Conservation (phyloP, 306 rosid genomes). For the Sechiopsis laciniata region DNA sequence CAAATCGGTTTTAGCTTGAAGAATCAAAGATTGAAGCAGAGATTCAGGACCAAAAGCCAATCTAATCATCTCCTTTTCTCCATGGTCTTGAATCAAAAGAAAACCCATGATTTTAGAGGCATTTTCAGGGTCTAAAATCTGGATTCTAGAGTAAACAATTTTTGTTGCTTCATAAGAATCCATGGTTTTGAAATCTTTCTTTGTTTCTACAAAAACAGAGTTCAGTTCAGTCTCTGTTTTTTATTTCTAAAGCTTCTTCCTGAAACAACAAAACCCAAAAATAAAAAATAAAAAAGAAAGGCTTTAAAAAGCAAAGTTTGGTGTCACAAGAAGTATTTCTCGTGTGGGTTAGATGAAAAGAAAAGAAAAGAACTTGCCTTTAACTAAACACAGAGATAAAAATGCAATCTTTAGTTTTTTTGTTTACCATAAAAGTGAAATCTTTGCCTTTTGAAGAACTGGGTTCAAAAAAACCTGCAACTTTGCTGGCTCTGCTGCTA, state of each 20-base stretch:
- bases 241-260: conserved; percentile 55
- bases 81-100: conserved; percentile 86
- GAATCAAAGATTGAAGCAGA: conserved; percentile 65
- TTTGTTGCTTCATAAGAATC: conserved; percentile 92
- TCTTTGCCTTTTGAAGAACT: conserved; percentile 36
- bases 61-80: conserved; percentile 96
- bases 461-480: conserved; percentile 14
- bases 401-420: neutral
- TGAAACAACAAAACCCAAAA: conserved; percentile 55
- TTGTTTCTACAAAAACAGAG: conserved; percentile 60
- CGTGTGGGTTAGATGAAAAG: conserved; percentile 72
- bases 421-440: conserved; percentile 46
- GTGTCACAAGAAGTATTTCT: conserved; percentile 59
- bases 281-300: conserved; percentile 33
- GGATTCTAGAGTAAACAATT: conserved; percentile 82
- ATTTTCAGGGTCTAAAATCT: conserved; percentile 88
- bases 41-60: conserved; percentile 92
- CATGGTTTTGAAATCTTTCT: conserved; percentile 36
- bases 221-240: conserved; percentile 15
- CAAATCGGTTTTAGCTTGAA: conserved; percentile 71
- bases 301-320: conserved; percentile 36
- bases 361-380: conserved; percentile 4
- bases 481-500: neutral
- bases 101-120: conserved; percentile 97
- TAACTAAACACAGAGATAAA: conserved; percentile 7